A percentile compares a stretch with the other conserved stretches of the same genome.
Evolutionary conservation across 2,329 filamentous ascomycete genomes (phyloP).

Genomic region (Alternaria sp.): DNA sequence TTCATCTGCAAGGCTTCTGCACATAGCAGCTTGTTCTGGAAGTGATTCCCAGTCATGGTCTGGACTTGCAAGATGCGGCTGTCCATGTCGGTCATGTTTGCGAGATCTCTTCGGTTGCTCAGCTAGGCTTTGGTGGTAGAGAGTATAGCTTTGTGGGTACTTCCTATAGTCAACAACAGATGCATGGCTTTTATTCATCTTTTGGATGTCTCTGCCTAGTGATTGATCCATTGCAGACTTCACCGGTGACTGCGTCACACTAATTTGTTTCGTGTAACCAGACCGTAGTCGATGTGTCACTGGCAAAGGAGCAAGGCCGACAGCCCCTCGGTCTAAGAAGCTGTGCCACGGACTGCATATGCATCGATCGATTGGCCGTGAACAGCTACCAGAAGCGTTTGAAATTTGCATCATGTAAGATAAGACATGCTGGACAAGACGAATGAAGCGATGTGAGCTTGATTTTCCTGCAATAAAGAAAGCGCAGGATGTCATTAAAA

Average conservation of each 20-base stretch:
- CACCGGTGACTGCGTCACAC: not conserved
- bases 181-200: not conserved
- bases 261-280: not conserved
- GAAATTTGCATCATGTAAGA: not conserved
- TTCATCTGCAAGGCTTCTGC: conserved; percentile 2
- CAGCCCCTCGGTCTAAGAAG: not conserved
- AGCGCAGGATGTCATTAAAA: too few relatives aligned
- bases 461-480: not conserved
- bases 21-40: not conserved
- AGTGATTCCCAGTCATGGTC: not conserved
- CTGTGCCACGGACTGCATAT: not conserved
- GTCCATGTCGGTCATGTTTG: not conserved
- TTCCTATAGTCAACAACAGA: not conserved
- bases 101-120: not conserved
- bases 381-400: not conserved
- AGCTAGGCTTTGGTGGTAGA: not conserved
- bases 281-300: not conserved
- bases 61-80: not conserved
- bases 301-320: not conserved
- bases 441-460: not conserved
- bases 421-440: not conserved
- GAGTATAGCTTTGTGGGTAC: not conserved
- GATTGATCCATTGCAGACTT: not conserved
- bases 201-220: not conserved
- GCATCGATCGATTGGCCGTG: not conserved